Conservation (phyloP, 768 basidiomycete genomes). For the Mycena galericulata region DNA sequence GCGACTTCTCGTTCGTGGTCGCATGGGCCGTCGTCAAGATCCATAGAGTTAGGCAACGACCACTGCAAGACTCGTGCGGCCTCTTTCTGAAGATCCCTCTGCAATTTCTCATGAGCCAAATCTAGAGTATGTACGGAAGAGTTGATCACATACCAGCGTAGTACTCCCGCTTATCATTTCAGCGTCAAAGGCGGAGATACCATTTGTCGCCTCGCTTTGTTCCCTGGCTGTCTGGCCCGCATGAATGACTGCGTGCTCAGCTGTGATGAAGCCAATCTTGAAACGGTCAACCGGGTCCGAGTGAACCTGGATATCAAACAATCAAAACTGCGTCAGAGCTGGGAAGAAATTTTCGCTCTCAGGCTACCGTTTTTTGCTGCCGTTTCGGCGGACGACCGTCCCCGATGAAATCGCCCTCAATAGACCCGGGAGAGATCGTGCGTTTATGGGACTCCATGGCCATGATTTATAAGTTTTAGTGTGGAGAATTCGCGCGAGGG, state of each 20-base stretch:
- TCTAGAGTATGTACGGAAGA: neutral
- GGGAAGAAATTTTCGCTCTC: too few species aligned
- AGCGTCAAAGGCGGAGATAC: constrained; percentile 38
- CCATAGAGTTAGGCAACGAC: constrained; percentile 22
- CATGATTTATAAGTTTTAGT: too few species aligned
- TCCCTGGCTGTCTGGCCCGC: constrained; percentile 33
- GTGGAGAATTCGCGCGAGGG: too few species aligned
- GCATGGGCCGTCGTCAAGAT: constrained; percentile 26
- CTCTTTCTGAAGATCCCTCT: constrained; percentile 37
- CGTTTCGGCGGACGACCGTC: too few species aligned
- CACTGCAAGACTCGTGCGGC: constrained; percentile 36
- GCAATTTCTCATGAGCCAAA: neutral
- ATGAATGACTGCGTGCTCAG: constrained; percentile 34
- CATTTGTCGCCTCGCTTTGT: constrained; percentile 31
- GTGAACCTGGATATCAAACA: neutral
- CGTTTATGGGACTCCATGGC: too few species aligned
- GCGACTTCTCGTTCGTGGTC: constrained; percentile 10
- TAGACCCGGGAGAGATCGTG: too few species aligned
- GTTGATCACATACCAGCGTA: constrained; percentile 37
- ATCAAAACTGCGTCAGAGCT: too few species aligned
- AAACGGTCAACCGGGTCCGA: constrained; percentile 21
- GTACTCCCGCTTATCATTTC: constrained; percentile 37
- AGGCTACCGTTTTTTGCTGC: too few species aligned
- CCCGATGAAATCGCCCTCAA: too few species aligned
- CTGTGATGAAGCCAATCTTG: constrained; percentile 37